These are phyloP conservation scores for Helianthus annuus DNA, from an alignment of 129 eudicot genomes.

Conservation along the genomic window HanXRQr2.0-SUNRISE NC_035443.2:9913793-9914292, in stretches of 20 bases:
- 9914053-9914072: slow-evolving; percentile 89
- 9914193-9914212: slow-evolving; percentile 73
- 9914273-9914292: background rate
- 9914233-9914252: slow-evolving; percentile 69
- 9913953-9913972: slow-evolving; percentile 23
- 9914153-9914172: slow-evolving; percentile 81
- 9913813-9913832: too few relatives aligned
- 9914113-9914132: slow-evolving; percentile 94
- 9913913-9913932: too few relatives aligned
- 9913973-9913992: slow-evolving; percentile 81
- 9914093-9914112: slow-evolving; percentile 99
- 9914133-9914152: slow-evolving; percentile 96
- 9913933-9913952: background rate
- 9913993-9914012: slow-evolving; percentile 98
- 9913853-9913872: too few relatives aligned
- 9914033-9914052: slow-evolving; percentile 81
- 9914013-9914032: slow-evolving; percentile 89
- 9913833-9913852: too few relatives aligned
- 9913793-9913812: too few relatives aligned
- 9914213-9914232: slow-evolving; percentile 81
- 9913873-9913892: too few relatives aligned
- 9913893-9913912: too few relatives aligned
- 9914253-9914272: background rate
- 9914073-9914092: slow-evolving; percentile 97
- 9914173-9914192: slow-evolving; percentile 93